Conservation (phyloP, 257 asterid genomes). For the Solanum boliviense region DNA sequence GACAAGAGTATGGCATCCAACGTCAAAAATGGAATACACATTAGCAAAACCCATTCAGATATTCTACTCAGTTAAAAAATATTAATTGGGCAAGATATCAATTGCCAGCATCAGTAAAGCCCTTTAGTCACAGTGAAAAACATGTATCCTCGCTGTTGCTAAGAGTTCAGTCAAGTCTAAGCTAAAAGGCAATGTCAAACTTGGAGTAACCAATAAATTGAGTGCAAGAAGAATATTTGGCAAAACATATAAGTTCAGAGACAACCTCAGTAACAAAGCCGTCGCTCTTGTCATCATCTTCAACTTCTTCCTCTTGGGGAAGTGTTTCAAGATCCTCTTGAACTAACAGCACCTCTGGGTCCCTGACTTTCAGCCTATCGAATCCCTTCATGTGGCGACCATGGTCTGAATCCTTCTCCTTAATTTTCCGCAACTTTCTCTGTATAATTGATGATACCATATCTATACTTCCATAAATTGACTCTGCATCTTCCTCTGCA, state of each 20-base stretch:
- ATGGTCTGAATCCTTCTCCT: slow-evolving; percentile 90
- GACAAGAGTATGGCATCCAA: background rate
- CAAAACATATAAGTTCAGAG: background rate
- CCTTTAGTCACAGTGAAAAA: background rate
- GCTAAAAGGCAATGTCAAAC: background rate
- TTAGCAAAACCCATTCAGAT: background rate
- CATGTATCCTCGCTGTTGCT: background rate
- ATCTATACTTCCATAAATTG: slow-evolving; percentile 70
- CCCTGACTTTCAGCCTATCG: slow-evolving; percentile 57
- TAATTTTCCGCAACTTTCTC: slow-evolving; percentile 84
- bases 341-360: slow-evolving; percentile 16
- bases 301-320: slow-evolving; percentile 28
- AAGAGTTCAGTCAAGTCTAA: background rate
- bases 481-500: slow-evolving; percentile 80
- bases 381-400: slow-evolving; percentile 94
- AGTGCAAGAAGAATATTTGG: background rate
- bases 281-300: slow-evolving; percentile 14
- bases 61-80: background rate
- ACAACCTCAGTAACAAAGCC: slow-evolving; percentile 47
- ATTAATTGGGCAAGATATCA: background rate
- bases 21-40: background rate
- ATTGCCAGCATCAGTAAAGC: background rate
- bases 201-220: background rate
- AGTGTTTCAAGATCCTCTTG: slow-evolving; percentile 29
- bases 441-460: slow-evolving; percentile 69